phyloP scores from a whole-genome alignment of 805 yeast genomes.

The Groenewaldozyma tartarivorans region DNA sequence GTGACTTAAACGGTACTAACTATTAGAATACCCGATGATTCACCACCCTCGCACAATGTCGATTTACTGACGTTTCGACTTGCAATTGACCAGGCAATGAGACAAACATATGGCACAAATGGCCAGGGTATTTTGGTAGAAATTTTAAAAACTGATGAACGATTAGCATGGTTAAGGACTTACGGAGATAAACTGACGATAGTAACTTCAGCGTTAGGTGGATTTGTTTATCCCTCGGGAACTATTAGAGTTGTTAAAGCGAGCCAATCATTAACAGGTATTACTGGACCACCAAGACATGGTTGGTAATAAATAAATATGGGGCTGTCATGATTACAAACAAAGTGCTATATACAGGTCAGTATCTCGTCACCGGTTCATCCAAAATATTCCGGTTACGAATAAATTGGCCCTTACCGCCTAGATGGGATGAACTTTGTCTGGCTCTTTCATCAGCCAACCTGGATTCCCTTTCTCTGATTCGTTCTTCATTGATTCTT shows the following conservation, averaged over 20 bases:
- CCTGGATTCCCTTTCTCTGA: not conserved
- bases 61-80: conserved; percentile 26
- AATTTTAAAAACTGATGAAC: conserved; percentile 12
- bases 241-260: not conserved
- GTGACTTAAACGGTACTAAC: not conserved
- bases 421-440: not conserved
- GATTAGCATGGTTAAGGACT: conserved; percentile 15
- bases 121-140: conserved; percentile 25
- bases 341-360: not conserved
- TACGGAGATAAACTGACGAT: conserved; percentile 9
- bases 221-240: conserved; percentile 7
- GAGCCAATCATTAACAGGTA: not conserved
- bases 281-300: not conserved
- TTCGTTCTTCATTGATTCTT: not conserved
- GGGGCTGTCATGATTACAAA: too few relatives aligned
- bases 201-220: conserved; percentile 16
- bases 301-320: not conserved
- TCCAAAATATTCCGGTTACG: not conserved
- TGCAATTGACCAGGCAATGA: conserved; percentile 15
- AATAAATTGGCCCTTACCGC: not conserved
- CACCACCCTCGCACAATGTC: too few relatives aligned
- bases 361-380: not conserved
- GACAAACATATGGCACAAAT: conserved; percentile 19
- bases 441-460: not conserved
- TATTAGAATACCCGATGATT: too few relatives aligned